Evolutionary conservation across 2,329 filamentous ascomycete species (phyloP).

Genomic region (Plectosphaerella plurivora): DNA sequence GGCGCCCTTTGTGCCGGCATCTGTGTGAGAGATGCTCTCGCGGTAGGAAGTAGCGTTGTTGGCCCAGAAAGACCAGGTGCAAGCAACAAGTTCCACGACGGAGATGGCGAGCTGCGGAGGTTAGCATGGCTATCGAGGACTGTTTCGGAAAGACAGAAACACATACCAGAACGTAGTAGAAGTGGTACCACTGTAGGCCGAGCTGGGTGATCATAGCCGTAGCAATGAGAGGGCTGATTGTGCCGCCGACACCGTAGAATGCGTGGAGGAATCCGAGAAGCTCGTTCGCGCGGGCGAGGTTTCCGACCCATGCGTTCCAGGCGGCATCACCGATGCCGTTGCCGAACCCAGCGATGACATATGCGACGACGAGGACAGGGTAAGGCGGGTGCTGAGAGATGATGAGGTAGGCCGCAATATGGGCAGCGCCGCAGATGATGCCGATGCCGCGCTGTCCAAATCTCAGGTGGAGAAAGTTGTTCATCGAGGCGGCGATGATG

Average conservation of each 20-base stretch:
- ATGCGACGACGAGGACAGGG: constrained; percentile 59
- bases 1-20: constrained; percentile 3
- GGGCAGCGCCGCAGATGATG: constrained; percentile 56
- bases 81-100: constrained; percentile 48
- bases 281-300: constrained; percentile 69
- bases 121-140: not conserved
- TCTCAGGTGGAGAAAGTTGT: constrained; percentile 59
- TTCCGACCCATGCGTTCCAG: constrained; percentile 61
- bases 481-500: constrained; percentile 56
- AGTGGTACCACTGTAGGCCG: constrained; percentile 62
- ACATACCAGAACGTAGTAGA: constrained; percentile 65
- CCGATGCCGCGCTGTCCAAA: constrained; percentile 70
- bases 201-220: constrained; percentile 65
- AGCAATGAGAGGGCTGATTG: constrained; percentile 64
- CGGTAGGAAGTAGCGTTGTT: constrained; percentile 56
- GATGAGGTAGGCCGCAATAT: constrained; percentile 61
- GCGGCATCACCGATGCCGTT: constrained; percentile 63
- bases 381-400: constrained; percentile 66
- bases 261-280: constrained; percentile 70
- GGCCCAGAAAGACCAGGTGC: constrained; percentile 56
- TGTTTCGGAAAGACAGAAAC: not conserved
- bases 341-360: constrained; percentile 64
- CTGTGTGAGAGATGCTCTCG: constrained; percentile 14
- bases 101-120: constrained; percentile 40
- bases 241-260: constrained; percentile 68